A percentile compares a stretch with the other conserved stretches of the same genome.
These are phyloP conservation scores for Pisolithus sp. DNA, from an alignment of 768 basidiomycete species.

Conservation along the genomic window DNA sequence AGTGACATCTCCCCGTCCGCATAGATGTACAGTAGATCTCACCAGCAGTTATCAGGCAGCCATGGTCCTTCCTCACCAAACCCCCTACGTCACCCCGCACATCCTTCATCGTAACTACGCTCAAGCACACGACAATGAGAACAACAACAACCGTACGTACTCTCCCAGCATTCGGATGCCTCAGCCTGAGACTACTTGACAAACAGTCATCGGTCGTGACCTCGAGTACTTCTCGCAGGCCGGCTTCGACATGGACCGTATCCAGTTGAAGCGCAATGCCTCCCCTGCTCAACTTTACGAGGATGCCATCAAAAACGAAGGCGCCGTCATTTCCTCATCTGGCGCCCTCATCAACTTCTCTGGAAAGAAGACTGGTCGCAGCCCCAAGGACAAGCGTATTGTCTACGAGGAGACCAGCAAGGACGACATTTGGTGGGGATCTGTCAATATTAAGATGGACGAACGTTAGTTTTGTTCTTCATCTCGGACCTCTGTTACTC, in stretches of 20 bases:
- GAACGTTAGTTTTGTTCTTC: constrained; percentile 55
- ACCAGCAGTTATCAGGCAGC: constrained; percentile 16
- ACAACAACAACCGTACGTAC: constrained; percentile 49
- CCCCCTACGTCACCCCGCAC: constrained; percentile 84
- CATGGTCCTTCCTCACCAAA: constrained; percentile 67
- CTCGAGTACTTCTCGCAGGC: constrained; percentile 98
- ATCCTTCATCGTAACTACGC: constrained; percentile 86
- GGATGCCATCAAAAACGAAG: constrained; percentile 97
- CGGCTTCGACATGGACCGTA: constrained; percentile 97
- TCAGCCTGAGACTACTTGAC: constrained; percentile 1
- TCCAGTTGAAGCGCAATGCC: constrained; percentile 93
- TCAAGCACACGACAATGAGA: constrained; percentile 62
- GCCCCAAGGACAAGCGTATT: constrained; percentile 99
- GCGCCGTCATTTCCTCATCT: constrained; percentile 92
- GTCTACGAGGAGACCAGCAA: constrained; percentile 96
- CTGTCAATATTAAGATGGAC: constrained; percentile 99
- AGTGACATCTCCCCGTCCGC: not conserved
- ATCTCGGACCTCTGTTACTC: not conserved
- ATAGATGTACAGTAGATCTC: not conserved
- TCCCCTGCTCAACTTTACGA: constrained; percentile 89
- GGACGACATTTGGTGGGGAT: constrained; percentile 99
- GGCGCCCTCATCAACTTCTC: constrained; percentile 99
- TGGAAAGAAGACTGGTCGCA: constrained; percentile 97
- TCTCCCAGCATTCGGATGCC: constrained; percentile 1
- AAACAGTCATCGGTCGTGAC: constrained; percentile 81